phyloP scores from a whole-genome alignment of 805 yeast species.

The Naumovozyma castellii region DNA sequence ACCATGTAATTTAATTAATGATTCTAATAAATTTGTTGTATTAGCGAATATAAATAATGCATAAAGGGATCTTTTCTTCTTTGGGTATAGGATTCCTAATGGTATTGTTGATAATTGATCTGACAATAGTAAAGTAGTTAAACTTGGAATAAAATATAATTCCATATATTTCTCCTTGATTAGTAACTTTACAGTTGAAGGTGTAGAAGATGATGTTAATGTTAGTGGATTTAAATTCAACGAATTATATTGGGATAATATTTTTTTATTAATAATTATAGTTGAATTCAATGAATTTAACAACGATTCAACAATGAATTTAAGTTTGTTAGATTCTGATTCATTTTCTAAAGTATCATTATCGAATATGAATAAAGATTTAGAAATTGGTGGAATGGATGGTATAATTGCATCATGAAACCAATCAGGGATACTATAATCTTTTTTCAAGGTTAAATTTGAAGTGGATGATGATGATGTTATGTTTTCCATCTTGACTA shows the following conservation, averaged over 20 bases:
- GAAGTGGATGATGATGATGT: conserved; percentile 2
- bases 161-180: conserved; percentile 17
- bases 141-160: conserved; percentile 17
- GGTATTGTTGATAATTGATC: conserved; percentile 15
- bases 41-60: conserved; percentile 12
- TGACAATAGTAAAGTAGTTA: conserved; percentile 14
- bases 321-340: conserved; percentile 5
- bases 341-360: conserved; percentile 1
- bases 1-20: conserved; percentile 31
- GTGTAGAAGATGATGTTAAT: not conserved
- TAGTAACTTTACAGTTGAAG: conserved; percentile 12
- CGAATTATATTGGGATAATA: conserved; percentile 12
- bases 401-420: conserved; percentile 18
- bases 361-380: conserved; percentile 22
- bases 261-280: conserved; percentile 8
- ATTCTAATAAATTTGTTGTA: conserved; percentile 25
- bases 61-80: not conserved
- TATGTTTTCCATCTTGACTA: conserved; percentile 13
- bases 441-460: conserved; percentile 1
- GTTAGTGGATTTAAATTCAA: conserved; percentile 10
- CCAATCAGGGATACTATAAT: conserved; percentile 18
- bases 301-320: conserved; percentile 6
- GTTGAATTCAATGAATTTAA: conserved; percentile 12
- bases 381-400: conserved; percentile 26
- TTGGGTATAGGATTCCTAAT: not conserved